phyloP scores from a whole-genome alignment of 1,284 basidiomycete species.

The Bondarzewia mesenterica region DNA sequence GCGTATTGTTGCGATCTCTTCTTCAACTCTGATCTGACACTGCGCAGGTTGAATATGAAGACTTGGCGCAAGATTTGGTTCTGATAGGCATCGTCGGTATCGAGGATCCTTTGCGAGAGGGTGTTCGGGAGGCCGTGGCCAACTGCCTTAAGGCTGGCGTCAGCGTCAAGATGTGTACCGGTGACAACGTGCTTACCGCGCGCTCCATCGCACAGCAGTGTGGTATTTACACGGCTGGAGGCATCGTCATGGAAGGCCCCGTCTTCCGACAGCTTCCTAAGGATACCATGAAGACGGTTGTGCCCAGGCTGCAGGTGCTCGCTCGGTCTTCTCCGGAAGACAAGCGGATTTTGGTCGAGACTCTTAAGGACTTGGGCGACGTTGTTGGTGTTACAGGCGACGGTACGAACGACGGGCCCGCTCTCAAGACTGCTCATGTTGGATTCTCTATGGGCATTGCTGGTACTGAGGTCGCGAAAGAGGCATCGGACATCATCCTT shows the following conservation, averaged over 20 bases:
- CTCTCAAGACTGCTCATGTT: constrained; percentile 90
- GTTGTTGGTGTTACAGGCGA: constrained; percentile 97
- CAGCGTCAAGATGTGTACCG: constrained; percentile 98
- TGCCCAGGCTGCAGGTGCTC: constrained; percentile 68
- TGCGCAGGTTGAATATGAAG: constrained; percentile 57
- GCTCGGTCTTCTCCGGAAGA: constrained; percentile 98
- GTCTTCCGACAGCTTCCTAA: constrained; percentile 55
- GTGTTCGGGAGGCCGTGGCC: constrained; percentile 83
- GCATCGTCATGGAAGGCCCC: constrained; percentile 96
- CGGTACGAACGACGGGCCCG: constrained; percentile 96
- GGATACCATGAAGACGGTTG: constrained; percentile 51
- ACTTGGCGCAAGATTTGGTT: constrained; percentile 68
- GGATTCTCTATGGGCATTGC: constrained; percentile 99
- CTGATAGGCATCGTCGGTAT: constrained; percentile 89
- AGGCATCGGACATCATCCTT: constrained; percentile 97
- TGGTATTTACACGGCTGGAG: constrained; percentile 88
- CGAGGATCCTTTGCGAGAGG: constrained; percentile 90
- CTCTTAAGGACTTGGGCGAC: constrained; percentile 80
- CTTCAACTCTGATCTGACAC: background rate
- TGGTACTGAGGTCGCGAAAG: constrained; percentile 98
- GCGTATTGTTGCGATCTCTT: constrained; percentile 3
- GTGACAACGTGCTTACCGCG: constrained; percentile 93
- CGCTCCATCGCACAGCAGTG: constrained; percentile 79
- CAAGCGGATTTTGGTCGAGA: constrained; percentile 90
- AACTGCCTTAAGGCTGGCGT: constrained; percentile 88